These are phyloP conservation scores for Scheffersomyces insectosa DNA, from an alignment of 1,139 yeast genomes.

Conservation along the genomic window DNA sequence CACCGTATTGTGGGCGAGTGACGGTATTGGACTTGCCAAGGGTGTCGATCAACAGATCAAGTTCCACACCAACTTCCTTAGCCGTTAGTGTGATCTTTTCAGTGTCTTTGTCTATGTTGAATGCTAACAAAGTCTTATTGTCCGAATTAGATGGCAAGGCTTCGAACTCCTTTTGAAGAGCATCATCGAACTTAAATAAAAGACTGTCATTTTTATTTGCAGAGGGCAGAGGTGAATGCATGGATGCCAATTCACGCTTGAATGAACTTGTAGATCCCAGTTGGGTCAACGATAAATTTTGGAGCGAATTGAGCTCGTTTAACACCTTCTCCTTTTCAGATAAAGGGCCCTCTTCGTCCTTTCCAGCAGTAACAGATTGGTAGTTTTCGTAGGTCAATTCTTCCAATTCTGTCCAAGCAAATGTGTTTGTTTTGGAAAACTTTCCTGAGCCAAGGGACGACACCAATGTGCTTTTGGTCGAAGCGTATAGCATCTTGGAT, in stretches of 20 bases:
- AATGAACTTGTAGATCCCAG: conserved; percentile 10
- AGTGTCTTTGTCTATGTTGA: conserved; percentile 30
- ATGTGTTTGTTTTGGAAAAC: conserved; percentile 50
- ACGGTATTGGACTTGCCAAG: conserved; percentile 15
- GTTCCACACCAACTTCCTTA: conserved; percentile 14
- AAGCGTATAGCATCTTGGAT: conserved; percentile 90
- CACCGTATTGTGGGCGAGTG: conserved; percentile 52
- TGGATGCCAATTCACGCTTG: conserved; percentile 38
- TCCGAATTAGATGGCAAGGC: conserved; percentile 13
- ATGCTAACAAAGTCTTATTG: conserved; percentile 24
- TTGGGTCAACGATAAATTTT: conserved; percentile 29
- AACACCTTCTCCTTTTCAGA: conserved; percentile 63
- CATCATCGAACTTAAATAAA: conserved; percentile 29
- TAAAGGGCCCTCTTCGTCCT: conserved; percentile 46
- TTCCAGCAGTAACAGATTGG: conserved; percentile 23
- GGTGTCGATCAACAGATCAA: conserved; percentile 21
- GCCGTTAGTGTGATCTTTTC: conserved; percentile 30
- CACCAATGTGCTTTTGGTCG: conserved; percentile 75
- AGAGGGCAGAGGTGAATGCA: conserved; percentile 20
- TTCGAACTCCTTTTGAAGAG: conserved; percentile 25
- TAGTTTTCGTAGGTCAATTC: conserved; percentile 62
- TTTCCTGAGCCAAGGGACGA: conserved; percentile 69
- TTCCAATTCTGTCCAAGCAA: conserved; percentile 57
- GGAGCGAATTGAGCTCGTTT: conserved; percentile 43
- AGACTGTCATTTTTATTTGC: conserved; percentile 27